These are phyloP conservation scores for Nakaseomyces uthaithaninus DNA, from an alignment of 1,139 yeast genomes.

Conservation along the genomic window DNA sequence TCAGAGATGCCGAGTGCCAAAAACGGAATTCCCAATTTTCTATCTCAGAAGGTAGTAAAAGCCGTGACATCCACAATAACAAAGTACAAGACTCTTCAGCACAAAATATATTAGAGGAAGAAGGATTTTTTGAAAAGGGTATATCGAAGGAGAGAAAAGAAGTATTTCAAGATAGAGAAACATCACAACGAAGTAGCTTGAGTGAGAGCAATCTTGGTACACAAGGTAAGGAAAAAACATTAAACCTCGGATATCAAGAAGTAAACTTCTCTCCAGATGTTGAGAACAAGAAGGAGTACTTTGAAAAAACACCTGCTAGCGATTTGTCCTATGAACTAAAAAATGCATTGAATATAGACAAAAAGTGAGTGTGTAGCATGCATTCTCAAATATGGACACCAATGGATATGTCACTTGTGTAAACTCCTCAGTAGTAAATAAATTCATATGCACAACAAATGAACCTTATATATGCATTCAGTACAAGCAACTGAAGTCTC, in stretches of 20 bases:
- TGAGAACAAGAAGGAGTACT: not conserved
- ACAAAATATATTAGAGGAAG: conserved; percentile 4
- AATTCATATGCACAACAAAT: too few species aligned
- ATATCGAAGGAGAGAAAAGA: not conserved
- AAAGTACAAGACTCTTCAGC: conserved; percentile 5
- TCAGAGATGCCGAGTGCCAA: not conserved
- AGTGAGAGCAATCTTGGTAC: not conserved
- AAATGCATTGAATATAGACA: not conserved
- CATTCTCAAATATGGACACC: too few species aligned
- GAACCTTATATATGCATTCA: too few species aligned
- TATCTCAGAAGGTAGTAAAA: conserved; percentile 1
- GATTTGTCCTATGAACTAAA: conserved; percentile 4
- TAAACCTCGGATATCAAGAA: conserved; percentile 6
- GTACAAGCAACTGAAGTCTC: too few species aligned
- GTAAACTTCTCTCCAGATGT: conserved; percentile 2
- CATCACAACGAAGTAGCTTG: not conserved
- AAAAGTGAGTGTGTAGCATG: not conserved
- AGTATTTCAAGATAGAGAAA: not conserved
- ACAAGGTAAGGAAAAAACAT: not conserved
- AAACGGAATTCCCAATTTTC: conserved; percentile 1
- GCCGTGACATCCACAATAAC: not conserved
- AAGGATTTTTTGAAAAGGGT: conserved; percentile 2
- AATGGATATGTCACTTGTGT: too few species aligned
- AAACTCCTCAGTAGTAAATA: too few species aligned
- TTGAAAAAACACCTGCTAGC: not conserved